Evolutionary conservation across 1,139 yeast species (phyloP), one percentile per base, ranked within the genome.

Genomic region (Pichia sp.): DNA sequence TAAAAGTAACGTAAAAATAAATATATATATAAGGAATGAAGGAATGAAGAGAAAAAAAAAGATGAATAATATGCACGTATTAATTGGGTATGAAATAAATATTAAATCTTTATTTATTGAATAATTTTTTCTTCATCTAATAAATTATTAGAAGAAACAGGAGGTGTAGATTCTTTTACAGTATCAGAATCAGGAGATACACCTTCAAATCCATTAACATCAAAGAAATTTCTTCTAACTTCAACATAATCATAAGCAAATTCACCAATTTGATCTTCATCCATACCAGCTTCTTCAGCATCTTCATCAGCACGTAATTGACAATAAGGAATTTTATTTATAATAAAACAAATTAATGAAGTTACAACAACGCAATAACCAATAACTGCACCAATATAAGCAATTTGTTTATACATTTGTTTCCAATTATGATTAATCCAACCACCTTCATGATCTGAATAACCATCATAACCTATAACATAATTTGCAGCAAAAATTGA

Each of bases 221-320:
- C 86, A 59, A 85, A 75, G 67, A 85, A 90, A 66, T 90, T 96
- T 64, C 97, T 79, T 66, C 97, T 78, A 23, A 90, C 95, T 69
- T 92, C 98, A 48, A 92, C 97, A 62, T 89, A 92, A 67, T 92
- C 97, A 64, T 90, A 92, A 24, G 98, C 98, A 68, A 92, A 92
- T 66, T 92, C 97, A 44, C 98, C 98, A 55, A 92, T 87, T 68
- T 92, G 97, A 65, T 87, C 96, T 64, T 92, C 97, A 64, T 92
- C 98, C 67, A 89, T 78, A 50, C 98, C 98, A 29, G 73, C 70
- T 55, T 83, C 87, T 65, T 92, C 98, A 20, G 82, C 96, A 43
- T 82, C 82, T 62, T 87, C 95, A 52, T 79, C 74, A 9, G 87
- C 86, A 58, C 97, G 76, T 55, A 92, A 71, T 52, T 81, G 74